Evolutionary conservation across 1,284 basidiomycete genomes (phyloP).

Genomic region (Apiotrichum laibachii): DNA sequence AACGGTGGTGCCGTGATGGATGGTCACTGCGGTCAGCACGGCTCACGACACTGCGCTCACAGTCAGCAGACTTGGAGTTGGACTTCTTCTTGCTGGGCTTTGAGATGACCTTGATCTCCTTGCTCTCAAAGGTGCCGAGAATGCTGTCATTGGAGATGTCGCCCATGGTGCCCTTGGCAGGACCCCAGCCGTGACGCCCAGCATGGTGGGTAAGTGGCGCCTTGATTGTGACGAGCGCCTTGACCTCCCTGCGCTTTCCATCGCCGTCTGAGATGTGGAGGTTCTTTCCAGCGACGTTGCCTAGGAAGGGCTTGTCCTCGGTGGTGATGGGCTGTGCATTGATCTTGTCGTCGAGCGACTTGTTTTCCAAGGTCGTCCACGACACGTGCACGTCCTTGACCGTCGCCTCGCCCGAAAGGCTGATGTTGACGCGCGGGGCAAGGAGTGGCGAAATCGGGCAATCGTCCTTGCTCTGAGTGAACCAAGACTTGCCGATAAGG

Average conservation of each 20-base stretch:
- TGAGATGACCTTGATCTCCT: slow-evolving; percentile 94
- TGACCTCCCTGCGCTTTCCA: slow-evolving; percentile 67
- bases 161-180: slow-evolving; percentile 53
- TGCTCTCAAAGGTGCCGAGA: slow-evolving; percentile 80
- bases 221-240: slow-evolving; percentile 82
- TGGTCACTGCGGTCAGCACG: slow-evolving; percentile 63
- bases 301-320: slow-evolving; percentile 43
- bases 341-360: slow-evolving; percentile 41
- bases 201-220: slow-evolving; percentile 61
- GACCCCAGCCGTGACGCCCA: slow-evolving; percentile 29
- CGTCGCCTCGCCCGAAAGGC: slow-evolving; percentile 82
- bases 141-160: slow-evolving; percentile 67
- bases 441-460: slow-evolving; percentile 47
- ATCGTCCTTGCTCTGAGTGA: slow-evolving; percentile 54
- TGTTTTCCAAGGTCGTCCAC: slow-evolving; percentile 45
- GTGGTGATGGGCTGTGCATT: slow-evolving; percentile 32
- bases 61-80: slow-evolving; percentile 84
- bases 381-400: slow-evolving; percentile 57
- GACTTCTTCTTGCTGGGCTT: slow-evolving; percentile 96
- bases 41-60: slow-evolving; percentile 58
- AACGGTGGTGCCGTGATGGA: slow-evolving; percentile 92
- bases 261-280: slow-evolving; percentile 48
- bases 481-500: slow-evolving; percentile 93
- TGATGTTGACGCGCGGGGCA: slow-evolving; percentile 79
- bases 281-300: slow-evolving; percentile 46